Evolutionary conservation across 306 rosid genomes (phyloP).

Genomic region (Cicer chorassanicum): DNA sequence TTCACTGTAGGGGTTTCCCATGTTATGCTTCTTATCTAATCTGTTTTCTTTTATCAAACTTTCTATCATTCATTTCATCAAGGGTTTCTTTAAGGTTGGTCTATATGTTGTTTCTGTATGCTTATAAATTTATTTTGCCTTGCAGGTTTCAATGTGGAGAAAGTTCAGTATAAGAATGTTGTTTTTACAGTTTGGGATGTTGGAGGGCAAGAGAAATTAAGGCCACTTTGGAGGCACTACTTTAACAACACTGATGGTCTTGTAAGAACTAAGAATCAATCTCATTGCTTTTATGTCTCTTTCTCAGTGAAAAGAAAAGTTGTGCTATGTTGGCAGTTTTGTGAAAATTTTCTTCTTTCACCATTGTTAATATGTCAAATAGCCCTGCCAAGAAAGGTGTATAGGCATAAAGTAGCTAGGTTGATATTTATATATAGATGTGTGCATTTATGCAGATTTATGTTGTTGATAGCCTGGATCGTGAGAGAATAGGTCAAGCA

Average conservation of each 20-base stretch:
- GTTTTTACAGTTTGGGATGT: slow-evolving; percentile 98
- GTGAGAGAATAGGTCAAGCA: slow-evolving; percentile 90
- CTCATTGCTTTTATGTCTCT: slow-evolving; percentile 11
- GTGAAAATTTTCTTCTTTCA: slow-evolving; percentile 13
- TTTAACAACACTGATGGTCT: slow-evolving; percentile 91
- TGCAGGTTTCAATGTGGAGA: slow-evolving; percentile 96
- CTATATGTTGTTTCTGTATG: slow-evolving; percentile 17
- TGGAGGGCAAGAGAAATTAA: slow-evolving; percentile 94
- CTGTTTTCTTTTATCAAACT: not conserved
- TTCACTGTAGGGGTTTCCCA: no score
- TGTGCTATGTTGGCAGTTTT: slow-evolving; percentile 15
- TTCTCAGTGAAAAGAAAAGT: not conserved
- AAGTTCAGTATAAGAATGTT: slow-evolving; percentile 96
- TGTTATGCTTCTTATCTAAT: no score
- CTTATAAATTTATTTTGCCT: slow-evolving; percentile 31
- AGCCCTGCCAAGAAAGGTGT: not conserved
- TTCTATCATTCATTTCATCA: not conserved
- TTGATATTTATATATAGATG: slow-evolving; percentile 12
- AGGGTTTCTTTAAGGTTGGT: slow-evolving; percentile 22
- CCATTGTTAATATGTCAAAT: not conserved
- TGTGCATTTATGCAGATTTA: slow-evolving; percentile 68
- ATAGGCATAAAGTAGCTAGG: not conserved
- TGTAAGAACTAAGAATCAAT: slow-evolving; percentile 59
- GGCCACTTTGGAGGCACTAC: slow-evolving; percentile 99
- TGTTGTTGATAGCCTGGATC: slow-evolving; percentile 90